A percentile compares a stretch with the other conserved stretches of the same genome.
phyloP scores from a whole-genome alignment of 495 filamentous ascomycete genomes.

The Acidomyces sp. region DNA sequence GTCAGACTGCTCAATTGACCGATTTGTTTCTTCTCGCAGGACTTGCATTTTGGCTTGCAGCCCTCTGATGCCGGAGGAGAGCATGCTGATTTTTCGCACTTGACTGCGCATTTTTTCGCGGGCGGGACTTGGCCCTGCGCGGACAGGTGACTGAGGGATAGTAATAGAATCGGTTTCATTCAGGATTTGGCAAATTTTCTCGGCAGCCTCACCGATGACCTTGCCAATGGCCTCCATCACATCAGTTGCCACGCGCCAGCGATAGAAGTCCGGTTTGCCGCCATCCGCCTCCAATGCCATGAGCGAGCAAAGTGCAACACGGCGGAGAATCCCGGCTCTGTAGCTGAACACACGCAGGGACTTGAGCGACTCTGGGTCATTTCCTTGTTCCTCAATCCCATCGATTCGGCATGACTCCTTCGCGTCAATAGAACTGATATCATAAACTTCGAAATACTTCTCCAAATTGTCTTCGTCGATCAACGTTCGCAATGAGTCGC shows the following conservation, averaged over 20 bases:
- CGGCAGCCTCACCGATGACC: conserved; percentile 31
- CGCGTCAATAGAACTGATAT: conserved; percentile 68
- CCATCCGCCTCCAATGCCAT: conserved; percentile 81
- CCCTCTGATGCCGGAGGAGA: conserved; percentile 81
- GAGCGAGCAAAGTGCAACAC: conserved; percentile 72
- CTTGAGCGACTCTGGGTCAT: conserved; percentile 67
- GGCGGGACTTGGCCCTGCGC: conserved; percentile 36
- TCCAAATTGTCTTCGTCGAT: conserved; percentile 68
- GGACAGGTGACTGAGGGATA: conserved; percentile 53
- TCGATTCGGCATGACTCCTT: conserved; percentile 40
- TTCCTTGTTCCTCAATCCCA: conserved; percentile 43
- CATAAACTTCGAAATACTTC: conserved; percentile 85
- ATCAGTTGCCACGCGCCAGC: conserved; percentile 69
- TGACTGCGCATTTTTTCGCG: conserved; percentile 73
- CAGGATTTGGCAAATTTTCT: conserved; percentile 54
- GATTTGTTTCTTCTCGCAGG: conserved; percentile 76
- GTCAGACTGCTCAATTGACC: conserved; percentile 56
- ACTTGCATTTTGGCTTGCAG: conserved; percentile 93
- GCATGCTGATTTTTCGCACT: conserved; percentile 67
- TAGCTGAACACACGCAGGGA: conserved; percentile 65
- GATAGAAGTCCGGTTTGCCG: conserved; percentile 59
- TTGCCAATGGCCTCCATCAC: conserved; percentile 52
- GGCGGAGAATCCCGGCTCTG: conserved; percentile 64
- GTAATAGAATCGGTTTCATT: conserved; percentile 60
- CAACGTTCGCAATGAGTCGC: conserved; percentile 51